phyloP scores from a whole-genome alignment of 805 yeast species.

The Lachancea thermotolerans region DNA sequence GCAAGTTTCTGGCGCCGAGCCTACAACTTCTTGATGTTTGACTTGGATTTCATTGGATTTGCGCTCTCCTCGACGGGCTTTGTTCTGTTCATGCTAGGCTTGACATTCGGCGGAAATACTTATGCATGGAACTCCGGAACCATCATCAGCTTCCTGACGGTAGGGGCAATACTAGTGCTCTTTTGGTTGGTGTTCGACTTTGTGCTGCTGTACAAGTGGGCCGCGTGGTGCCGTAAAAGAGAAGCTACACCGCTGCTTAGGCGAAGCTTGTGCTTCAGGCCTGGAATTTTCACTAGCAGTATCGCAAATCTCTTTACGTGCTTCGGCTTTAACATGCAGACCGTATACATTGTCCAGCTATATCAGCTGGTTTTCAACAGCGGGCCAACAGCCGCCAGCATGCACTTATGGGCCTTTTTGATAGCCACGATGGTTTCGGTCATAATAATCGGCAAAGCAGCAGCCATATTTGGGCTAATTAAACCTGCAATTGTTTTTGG shows the following conservation, averaged over 20 bases:
- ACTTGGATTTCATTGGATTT: slow-evolving; percentile 21
- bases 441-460: slow-evolving; percentile 26
- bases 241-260: slow-evolving; percentile 3
- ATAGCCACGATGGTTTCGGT: slow-evolving; percentile 20
- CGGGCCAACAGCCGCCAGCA: slow-evolving; percentile 22
- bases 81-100: slow-evolving; percentile 16
- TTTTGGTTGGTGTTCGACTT: slow-evolving; percentile 43
- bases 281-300: slow-evolving; percentile 14
- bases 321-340: slow-evolving; percentile 19
- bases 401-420: slow-evolving; percentile 17
- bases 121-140: slow-evolving; percentile 47
- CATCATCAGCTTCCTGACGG: slow-evolving; percentile 36
- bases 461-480: slow-evolving; percentile 30
- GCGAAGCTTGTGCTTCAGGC: background rate
- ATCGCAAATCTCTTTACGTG: slow-evolving; percentile 15
- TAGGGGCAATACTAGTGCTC: slow-evolving; percentile 38
- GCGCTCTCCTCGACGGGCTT: slow-evolving; percentile 18
- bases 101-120: slow-evolving; percentile 46
- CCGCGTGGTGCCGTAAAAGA: background rate
- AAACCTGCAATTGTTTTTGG: slow-evolving; percentile 33
- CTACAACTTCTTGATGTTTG: slow-evolving; percentile 9
- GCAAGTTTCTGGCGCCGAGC: background rate
- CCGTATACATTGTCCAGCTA: slow-evolving; percentile 21
- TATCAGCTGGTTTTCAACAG: slow-evolving; percentile 22
- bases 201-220: slow-evolving; percentile 12